Conservation (phyloP, 805 yeast genomes). For the Candida boidinii region DNA sequence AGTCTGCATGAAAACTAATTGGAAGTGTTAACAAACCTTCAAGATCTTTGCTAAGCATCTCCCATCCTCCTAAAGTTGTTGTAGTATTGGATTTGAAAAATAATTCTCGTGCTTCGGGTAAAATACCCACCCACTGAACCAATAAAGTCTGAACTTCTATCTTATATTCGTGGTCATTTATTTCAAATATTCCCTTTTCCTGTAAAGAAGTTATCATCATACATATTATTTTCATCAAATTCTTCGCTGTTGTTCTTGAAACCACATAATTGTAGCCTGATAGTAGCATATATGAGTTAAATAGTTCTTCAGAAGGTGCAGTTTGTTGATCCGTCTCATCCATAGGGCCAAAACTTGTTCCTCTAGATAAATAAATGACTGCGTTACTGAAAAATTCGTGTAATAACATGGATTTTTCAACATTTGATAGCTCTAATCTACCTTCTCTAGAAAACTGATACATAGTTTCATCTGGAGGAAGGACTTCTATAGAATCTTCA, state of each 20-base stretch:
- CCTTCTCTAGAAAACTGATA: slow-evolving; percentile 52
- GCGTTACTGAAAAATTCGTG: slow-evolving; percentile 63
- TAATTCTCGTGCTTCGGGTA: slow-evolving; percentile 55
- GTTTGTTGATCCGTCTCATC: slow-evolving; percentile 7
- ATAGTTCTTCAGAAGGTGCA: slow-evolving; percentile 8
- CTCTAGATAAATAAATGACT: slow-evolving; percentile 32
- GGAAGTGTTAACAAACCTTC: too few relatives aligned
- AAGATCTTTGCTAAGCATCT: too few relatives aligned
- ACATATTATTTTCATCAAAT: slow-evolving; percentile 47
- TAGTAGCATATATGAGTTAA: too few relatives aligned
- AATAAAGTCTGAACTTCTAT: slow-evolving; percentile 53
- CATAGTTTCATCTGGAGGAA: slow-evolving; percentile 8
- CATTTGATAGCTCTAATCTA: slow-evolving; percentile 38
- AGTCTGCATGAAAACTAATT: too few relatives aligned
- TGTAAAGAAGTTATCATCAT: slow-evolving; percentile 51
- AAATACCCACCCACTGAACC: slow-evolving; percentile 54
- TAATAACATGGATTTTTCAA: slow-evolving; percentile 57
- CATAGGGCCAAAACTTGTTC: slow-evolving; percentile 15
- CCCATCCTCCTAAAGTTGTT: too few relatives aligned
- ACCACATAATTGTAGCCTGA: slow-evolving; percentile 21
- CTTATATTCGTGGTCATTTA: slow-evolving; percentile 42
- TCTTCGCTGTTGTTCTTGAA: slow-evolving; percentile 23
- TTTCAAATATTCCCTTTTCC: slow-evolving; percentile 28
- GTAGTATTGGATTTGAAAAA: slow-evolving; percentile 26
- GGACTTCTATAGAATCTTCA: background rate